These are phyloP conservation scores for Nicotiana paniculata DNA, from an alignment of 257 asterid genomes.

Conservation along the genomic window DNA sequence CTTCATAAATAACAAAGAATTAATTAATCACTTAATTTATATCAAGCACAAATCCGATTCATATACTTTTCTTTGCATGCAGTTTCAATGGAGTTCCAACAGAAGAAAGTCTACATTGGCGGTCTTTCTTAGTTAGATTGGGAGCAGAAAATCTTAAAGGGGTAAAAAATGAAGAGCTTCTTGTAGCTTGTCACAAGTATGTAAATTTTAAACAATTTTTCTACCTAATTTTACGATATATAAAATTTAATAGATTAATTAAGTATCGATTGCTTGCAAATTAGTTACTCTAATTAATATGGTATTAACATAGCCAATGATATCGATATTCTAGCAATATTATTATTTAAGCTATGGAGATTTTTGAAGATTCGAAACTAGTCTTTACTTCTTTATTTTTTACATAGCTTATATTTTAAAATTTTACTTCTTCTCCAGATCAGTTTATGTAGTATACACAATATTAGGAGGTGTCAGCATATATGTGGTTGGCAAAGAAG, in stretches of 20 bases:
- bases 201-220: not conserved
- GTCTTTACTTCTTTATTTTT: not conserved
- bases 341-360: not conserved
- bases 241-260: not conserved
- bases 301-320: not conserved
- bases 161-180: conserved; percentile 90
- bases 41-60: not conserved
- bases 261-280: not conserved
- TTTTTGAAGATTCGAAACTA: not conserved
- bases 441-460: conserved; percentile 88
- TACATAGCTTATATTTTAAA: not conserved
- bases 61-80: not conserved
- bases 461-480: conserved; percentile 91
- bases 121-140: conserved; percentile 83
- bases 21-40: too few relatives aligned
- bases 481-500: conserved; percentile 94
- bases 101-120: conserved; percentile 93
- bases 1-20: too few relatives aligned
- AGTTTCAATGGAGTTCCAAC: conserved; percentile 96
- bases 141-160: conserved; percentile 94
- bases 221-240: not conserved
- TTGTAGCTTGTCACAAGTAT: conserved; percentile 75
- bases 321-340: not conserved
- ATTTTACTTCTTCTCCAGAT: conserved; percentile 39
- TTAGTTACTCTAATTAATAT: not conserved